Evolutionary conservation across 768 basidiomycete genomes (phyloP), one percentile per base, ranked within the genome.

Genomic region (Royoungia palumana): DNA sequence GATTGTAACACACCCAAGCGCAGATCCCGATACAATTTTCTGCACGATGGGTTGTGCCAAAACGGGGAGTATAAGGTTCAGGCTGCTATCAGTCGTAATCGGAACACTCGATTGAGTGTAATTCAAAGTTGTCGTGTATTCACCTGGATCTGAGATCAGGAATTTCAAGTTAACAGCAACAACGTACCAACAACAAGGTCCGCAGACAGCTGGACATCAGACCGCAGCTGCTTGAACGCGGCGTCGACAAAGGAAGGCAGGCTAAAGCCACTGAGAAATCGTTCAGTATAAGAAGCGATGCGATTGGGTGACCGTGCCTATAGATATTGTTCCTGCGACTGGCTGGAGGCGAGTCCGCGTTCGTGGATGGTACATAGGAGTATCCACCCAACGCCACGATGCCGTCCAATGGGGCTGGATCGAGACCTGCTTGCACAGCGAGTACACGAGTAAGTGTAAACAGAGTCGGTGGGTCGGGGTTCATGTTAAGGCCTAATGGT

Each of bases 11-110:
- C 52, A 82, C 83, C 79, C 76, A 41, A 88, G 63, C 8, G 71
- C 62, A 16, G 83, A 77, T 16, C 72, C 79, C 6, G 75, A 71
- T 35, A 89, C 83, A 47, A 89, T 75, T 52, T 78, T 80, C 62
- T 88, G 84, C 6, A 89, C 86, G 47, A 89, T 87, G 5, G 87
- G 87, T 44, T 79, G 73, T 0, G 87, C 87, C 49, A 89, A 75
- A 35, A 85, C 59, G 6, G 85, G 87, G 6, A 89, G 71, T 44
- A 89, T 79, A 30, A 84, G 64, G 53, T 84, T 71, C 47, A 89
- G 69, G 37, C 73, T 80, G 16, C 74, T 60, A 59, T 87, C 87
- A 0, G 87, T 88, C 21, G 66, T 59, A 16, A 79, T 83, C 2
- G 79, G 75, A 16, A 89, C 74, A 36, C 62, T 63, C 22, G 58